Evolutionary conservation across 208 protist species (phyloP).

Genomic region (Leishmania lainsoni): DNA sequence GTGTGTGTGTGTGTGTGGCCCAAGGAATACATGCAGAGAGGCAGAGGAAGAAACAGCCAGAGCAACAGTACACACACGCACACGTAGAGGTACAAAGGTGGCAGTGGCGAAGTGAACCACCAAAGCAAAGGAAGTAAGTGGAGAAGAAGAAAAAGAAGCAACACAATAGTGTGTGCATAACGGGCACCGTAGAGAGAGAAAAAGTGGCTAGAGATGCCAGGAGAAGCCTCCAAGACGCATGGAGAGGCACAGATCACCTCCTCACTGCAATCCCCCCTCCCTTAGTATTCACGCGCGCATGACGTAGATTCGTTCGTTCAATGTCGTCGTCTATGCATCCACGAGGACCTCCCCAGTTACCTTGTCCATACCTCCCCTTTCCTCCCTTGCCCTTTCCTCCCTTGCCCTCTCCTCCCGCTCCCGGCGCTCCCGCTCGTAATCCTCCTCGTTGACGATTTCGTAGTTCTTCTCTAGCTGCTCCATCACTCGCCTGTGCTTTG

Average conservation of each 20-base stretch:
- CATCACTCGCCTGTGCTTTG: conserved; percentile 47
- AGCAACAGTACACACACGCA: not conserved
- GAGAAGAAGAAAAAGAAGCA: not conserved
- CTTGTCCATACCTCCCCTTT: conserved; percentile 43
- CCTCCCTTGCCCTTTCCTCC: conserved; percentile 37
- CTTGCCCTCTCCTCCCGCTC: conserved; percentile 33
- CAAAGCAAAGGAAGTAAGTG: not conserved
- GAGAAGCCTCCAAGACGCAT: not conserved
- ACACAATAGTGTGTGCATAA: not conserved
- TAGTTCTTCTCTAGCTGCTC: conserved; percentile 65
- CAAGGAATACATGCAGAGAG: conserved; percentile 8
- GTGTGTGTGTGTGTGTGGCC: conserved; percentile 8
- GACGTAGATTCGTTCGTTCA: not conserved
- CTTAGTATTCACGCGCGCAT: not conserved
- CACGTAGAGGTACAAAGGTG: not conserved
- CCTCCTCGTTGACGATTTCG: conserved; percentile 53
- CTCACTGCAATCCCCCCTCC: no score
- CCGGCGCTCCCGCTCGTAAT: conserved; percentile 43
- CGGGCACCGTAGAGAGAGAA: not conserved
- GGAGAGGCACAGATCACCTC: not conserved
- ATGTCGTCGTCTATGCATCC: conserved; percentile 13
- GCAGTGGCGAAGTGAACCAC: not conserved
- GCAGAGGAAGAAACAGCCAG: not conserved
- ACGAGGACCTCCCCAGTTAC: conserved; percentile 25
- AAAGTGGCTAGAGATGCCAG: no score